Base-by-base conservation (phyloP, 495 filamentous ascomycete species). In the Daldinia vernicosa region DNA sequence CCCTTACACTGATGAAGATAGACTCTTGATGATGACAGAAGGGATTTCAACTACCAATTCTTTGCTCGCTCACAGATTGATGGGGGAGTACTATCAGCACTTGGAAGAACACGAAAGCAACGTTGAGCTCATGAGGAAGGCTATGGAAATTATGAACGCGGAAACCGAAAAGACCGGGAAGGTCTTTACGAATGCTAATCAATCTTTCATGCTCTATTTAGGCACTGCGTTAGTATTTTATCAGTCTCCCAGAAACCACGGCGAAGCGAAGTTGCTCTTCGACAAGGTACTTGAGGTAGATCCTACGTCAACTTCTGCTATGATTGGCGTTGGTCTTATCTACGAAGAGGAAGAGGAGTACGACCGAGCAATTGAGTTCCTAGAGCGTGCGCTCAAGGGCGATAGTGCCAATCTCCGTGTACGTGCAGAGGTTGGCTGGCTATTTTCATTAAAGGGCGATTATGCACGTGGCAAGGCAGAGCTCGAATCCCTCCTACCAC, bases 301-400 rank as follows among this genome's bases (percentile, higher is more conserved):
- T 53, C 84, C 88, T 8, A 85, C 83, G 1, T 93, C 91, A 2
- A 94, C 93, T 6, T 80, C 88, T 50, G 95, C 93, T 43, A 82
- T 99, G 37, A 90, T 98, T 55, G 95, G 95, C 2, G 88, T 98
- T 56, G 95, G 95, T 9, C 79, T 97, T 26, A 94, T 99, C 33
- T 88, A 94, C 43, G 92, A 97, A 79, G 94, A 97, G 66, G 92
- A 97, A 71, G 91, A 96, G 69, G 89, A 98, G 47, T 97, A 92
- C 76, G 77, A 81, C 28, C 85, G 89, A 72, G 96, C 96, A 0
- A 88, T 93, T 58, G 84, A 88, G 53, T 97, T 95, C 74, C 79
- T 99, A 9, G 82, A 84, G 33, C 86, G 90, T 67, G 95, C 96
- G 0, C 76, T 95, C 27, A 77, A 86, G 66, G 84, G 90, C 24